Conservation (phyloP, 2,329 filamentous ascomycete species). For the Fusarium verticillioides region DNA sequence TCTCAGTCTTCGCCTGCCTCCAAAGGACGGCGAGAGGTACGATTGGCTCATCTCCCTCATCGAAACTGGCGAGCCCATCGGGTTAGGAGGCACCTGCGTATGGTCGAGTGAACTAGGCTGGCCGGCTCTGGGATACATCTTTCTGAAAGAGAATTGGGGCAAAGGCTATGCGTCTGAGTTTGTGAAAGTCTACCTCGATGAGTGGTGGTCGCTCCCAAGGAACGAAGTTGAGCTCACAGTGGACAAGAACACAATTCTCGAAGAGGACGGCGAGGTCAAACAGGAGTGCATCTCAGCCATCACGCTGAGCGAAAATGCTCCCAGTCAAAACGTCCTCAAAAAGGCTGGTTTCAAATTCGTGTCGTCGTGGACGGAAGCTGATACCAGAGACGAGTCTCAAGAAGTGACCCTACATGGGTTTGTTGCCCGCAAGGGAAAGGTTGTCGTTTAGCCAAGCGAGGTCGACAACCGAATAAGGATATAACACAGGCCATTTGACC, state of each 20-base stretch:
- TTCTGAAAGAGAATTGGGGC: conserved; percentile 65
- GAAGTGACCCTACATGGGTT: conserved; percentile 43
- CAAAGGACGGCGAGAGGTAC: conserved; percentile 62
- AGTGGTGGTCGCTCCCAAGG: conserved; percentile 63
- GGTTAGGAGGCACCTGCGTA: conserved; percentile 59
- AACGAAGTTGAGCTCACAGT: conserved; percentile 57
- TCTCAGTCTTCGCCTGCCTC: conserved; percentile 57
- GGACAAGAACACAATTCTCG: conserved; percentile 51
- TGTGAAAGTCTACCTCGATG: conserved; percentile 56
- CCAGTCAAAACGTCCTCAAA: conserved; percentile 65
- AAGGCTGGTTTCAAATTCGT: conserved; percentile 66
- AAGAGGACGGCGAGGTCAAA: conserved; percentile 44
- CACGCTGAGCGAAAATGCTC: conserved; percentile 60
- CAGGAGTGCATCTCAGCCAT: conserved; percentile 59
- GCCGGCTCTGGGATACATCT: conserved; percentile 70
- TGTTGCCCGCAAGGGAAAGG: conserved; percentile 19
- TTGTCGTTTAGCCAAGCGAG: background rate
- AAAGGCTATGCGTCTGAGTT: conserved; percentile 69
- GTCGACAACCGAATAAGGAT: conserved; percentile 5
- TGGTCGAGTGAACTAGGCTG: conserved; percentile 56
- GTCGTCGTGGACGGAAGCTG: conserved; percentile 52
- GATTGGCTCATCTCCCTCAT: conserved; percentile 65
- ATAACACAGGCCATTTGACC: conserved; percentile 1
- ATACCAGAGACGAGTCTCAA: conserved; percentile 31
- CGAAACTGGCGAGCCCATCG: conserved; percentile 62